Evolutionary conservation across 2,329 filamentous ascomycete genomes (phyloP).

Genomic region (Trichoderma aggressivum): DNA sequence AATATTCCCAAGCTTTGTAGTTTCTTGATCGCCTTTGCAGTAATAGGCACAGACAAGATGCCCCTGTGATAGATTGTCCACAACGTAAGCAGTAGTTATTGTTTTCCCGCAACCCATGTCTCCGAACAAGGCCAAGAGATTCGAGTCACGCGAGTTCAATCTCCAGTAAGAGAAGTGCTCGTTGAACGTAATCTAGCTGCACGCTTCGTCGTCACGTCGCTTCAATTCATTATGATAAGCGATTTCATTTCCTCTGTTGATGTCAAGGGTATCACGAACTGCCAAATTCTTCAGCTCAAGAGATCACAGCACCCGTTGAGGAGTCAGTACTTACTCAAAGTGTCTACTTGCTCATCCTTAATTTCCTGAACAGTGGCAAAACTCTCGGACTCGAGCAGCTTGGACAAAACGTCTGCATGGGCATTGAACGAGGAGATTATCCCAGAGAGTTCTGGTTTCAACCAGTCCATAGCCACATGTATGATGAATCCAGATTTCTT

Average conservation of each 20-base stretch:
- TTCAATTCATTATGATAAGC: conserved; percentile 11
- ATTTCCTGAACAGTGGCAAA: conserved; percentile 12
- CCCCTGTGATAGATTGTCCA: background rate
- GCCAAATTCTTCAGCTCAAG: background rate
- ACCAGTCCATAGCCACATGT: background rate
- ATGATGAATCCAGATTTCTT: background rate
- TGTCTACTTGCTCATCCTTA: conserved; percentile 3
- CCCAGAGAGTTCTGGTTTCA: background rate
- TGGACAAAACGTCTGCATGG: background rate
- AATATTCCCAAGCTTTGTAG: conserved; percentile 13
- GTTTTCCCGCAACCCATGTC: conserved; percentile 17
- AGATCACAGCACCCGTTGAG: background rate
- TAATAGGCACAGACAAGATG: conserved; percentile 13
- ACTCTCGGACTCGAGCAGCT: background rate
- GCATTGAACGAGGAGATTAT: conserved; percentile 1
- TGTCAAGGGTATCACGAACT: conserved; percentile 16
- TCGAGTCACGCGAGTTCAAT: background rate
- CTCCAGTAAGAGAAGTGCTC: conserved; percentile 1
- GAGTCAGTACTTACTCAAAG: background rate
- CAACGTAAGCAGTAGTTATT: conserved; percentile 15
- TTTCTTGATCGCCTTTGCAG: conserved; percentile 12
- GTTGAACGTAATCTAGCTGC: conserved; percentile 7
- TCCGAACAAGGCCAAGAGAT: conserved; percentile 6
- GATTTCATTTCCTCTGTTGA: background rate
- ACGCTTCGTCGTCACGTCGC: conserved; percentile 7